Evolutionary conservation across 129 eudicot species (phyloP).

Genomic region (Chrysanthemum seticuspe): DNA sequence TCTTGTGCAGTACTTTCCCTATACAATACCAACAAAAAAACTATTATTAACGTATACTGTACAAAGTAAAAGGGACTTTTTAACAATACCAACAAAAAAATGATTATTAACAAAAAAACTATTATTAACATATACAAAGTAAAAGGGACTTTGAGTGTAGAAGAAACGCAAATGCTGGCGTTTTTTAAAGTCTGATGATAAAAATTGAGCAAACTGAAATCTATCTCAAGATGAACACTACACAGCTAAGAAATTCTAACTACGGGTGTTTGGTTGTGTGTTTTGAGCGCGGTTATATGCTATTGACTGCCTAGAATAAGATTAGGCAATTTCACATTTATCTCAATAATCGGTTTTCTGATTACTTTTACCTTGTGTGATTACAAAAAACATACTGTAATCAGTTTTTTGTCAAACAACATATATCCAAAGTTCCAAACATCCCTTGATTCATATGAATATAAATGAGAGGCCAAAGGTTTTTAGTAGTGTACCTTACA

Average conservation of each 20-base stretch:
- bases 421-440: not conserved
- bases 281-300: not conserved
- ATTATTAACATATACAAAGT: not conserved
- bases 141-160: too few relatives aligned
- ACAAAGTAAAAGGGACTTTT: not conserved
- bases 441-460: not conserved
- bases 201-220: not conserved
- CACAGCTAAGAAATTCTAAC: too few relatives aligned
- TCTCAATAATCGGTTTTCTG: not conserved
- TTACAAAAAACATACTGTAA: too few relatives aligned
- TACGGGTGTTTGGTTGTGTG: not conserved
- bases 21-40: not conserved
- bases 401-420: not conserved
- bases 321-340: not conserved
- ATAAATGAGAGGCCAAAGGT: not conserved
- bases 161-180: too few relatives aligned
- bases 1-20: slow-evolving; percentile 66
- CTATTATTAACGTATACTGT: not conserved
- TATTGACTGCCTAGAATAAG: too few relatives aligned
- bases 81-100: not conserved
- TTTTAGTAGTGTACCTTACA: slow-evolving; percentile 49
- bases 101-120: too few relatives aligned
- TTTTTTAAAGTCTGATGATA: too few relatives aligned
- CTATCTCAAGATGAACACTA: not conserved
- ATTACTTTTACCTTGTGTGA: too few relatives aligned